Conservation (phyloP, 176 grass and related monocot genomes). For the Triticum turgidum region DNA sequence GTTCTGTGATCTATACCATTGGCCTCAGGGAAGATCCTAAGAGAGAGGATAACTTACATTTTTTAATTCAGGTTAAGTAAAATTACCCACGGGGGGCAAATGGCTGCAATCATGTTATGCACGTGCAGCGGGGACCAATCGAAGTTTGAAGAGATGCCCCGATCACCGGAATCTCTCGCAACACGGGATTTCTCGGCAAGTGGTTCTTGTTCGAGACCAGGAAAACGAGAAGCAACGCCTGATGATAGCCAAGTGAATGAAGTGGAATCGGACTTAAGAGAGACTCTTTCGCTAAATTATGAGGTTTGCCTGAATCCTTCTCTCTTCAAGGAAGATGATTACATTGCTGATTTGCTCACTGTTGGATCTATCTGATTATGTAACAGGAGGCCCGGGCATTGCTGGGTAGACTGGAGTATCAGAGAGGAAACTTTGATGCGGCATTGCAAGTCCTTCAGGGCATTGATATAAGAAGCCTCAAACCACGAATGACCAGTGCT, state of each 20-base stretch:
- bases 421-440: conserved; percentile 95
- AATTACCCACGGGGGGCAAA: conserved; percentile 9
- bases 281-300: conserved; percentile 96
- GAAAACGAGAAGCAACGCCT: conserved; percentile 59
- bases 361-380: conserved; percentile 31
- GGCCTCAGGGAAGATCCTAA: conserved; percentile 11
- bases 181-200: conserved; percentile 85
- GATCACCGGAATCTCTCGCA: conserved; percentile 85
- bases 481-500: conserved; percentile 67
- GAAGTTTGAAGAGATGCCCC: conserved; percentile 83
- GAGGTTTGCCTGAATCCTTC: conserved; percentile 55
- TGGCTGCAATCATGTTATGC: conserved; percentile 74
- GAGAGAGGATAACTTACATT: background rate
- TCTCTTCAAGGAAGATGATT: conserved; percentile 25
- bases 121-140: conserved; percentile 88
- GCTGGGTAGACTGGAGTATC: conserved; percentile 89
- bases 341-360: conserved; percentile 21
- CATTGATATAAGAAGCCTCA: conserved; percentile 76
- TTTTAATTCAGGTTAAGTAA: conserved; percentile 21
- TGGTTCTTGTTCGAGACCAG: conserved; percentile 59
- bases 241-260: conserved; percentile 91
- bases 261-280: conserved; percentile 88
- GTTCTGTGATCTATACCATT: conserved; percentile 27
- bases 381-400: conserved; percentile 89
- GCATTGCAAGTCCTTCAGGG: conserved; percentile 95